phyloP scores from a whole-genome alignment of 306 rosid genomes.

The Citrullus amarus region DNA sequence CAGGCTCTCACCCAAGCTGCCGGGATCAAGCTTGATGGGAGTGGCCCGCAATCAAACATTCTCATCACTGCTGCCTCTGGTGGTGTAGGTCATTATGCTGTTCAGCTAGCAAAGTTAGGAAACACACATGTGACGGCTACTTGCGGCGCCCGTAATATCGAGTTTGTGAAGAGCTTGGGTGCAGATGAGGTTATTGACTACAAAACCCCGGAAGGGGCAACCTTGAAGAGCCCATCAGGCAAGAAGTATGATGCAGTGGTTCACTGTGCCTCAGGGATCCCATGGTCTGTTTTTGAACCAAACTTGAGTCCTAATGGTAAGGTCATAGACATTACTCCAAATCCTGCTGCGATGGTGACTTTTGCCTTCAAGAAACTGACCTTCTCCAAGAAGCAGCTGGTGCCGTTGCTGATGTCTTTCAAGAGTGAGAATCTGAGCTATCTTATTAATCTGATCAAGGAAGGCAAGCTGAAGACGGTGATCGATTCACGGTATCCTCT shows the following conservation, averaged over 20 bases:
- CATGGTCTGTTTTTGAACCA: conserved; percentile 55
- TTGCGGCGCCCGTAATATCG: conserved; percentile 54
- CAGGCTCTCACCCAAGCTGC: conserved; percentile 50
- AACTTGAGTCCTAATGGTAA: conserved; percentile 37
- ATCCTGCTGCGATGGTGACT: conserved; percentile 5
- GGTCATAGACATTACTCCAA: conserved; percentile 46
- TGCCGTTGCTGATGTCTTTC: conserved; percentile 12
- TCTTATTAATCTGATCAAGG: conserved; percentile 35
- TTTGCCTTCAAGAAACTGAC: conserved; percentile 34
- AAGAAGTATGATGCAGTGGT: conserved; percentile 47
- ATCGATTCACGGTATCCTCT: conserved; percentile 39
- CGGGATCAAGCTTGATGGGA: conserved; percentile 51
- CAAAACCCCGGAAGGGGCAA: conserved; percentile 41
- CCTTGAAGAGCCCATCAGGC: conserved; percentile 53
- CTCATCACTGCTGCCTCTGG: conserved; percentile 51
- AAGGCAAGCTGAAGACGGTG: conserved; percentile 41
- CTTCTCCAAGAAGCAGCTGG: conserved; percentile 45
- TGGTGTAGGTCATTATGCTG: conserved; percentile 43
- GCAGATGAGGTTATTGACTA: conserved; percentile 77
- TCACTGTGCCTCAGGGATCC: conserved; percentile 34
- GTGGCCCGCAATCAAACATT: conserved; percentile 33
- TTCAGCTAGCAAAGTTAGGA: conserved; percentile 60
- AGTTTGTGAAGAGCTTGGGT: conserved; percentile 45
- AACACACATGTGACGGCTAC: conserved; percentile 55
- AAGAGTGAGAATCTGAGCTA: conserved; percentile 35